These are phyloP conservation scores for Medicago truncatula DNA, from an alignment of 306 rosid species.

Conservation along the genomic window MtrunA17r5.0-ANR NC_053049.1:48288501-48289000, in stretches of 20 bases:
- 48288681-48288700: constrained; percentile 72
- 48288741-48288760: constrained; percentile 87
- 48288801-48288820: constrained; percentile 97
- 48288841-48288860: constrained; percentile 85
- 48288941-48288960: background rate
- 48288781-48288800: constrained; percentile 85
- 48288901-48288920: constrained; percentile 54
- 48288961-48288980: constrained; percentile 36
- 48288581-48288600: constrained; percentile 95
- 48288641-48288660: constrained; percentile 71
- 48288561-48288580: constrained; percentile 91
- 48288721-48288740: constrained; percentile 81
- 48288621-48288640: constrained; percentile 91
- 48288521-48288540: constrained; percentile 54
- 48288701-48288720: constrained; percentile 81
- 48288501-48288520: constrained; percentile 30
- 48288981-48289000: constrained; percentile 21
- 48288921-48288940: constrained; percentile 49
- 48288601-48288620: constrained; percentile 90
- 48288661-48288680: constrained; percentile 80
- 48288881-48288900: constrained; percentile 10
- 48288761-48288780: constrained; percentile 84
- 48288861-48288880: constrained; percentile 45
- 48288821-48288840: constrained; percentile 90
- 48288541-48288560: constrained; percentile 93